These are phyloP conservation scores for Chlorophyllum brunneum DNA, from an alignment of 768 basidiomycete genomes.

Conservation along the genomic window DNA sequence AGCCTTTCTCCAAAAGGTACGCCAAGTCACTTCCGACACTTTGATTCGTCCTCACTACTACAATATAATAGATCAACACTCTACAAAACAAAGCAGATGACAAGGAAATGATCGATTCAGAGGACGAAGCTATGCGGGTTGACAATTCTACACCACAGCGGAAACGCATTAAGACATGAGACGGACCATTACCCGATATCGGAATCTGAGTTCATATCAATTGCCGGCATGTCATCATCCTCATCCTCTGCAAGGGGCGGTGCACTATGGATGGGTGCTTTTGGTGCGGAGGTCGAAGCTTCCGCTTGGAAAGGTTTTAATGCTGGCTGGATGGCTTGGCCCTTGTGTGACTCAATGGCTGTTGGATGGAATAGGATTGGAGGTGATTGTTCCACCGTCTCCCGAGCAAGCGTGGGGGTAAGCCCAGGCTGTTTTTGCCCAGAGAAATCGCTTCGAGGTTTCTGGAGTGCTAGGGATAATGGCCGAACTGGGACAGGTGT, in stretches of 20 bases:
- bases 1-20: conserved; percentile 52
- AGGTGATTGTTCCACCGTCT: neutral
- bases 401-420: neutral
- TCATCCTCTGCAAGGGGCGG: conserved; percentile 38
- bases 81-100: conserved; percentile 17
- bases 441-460: neutral
- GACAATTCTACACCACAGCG: conserved; percentile 29
- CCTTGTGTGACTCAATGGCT: neutral
- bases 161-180: conserved; percentile 21
- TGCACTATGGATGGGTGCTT: neutral
- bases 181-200: conserved; percentile 40
- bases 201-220: conserved; percentile 78
- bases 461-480: neutral
- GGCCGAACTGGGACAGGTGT: neutral
- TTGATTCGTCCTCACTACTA: neutral
- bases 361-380: neutral
- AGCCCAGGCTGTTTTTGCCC: neutral
- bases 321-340: neutral
- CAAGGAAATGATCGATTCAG: conserved; percentile 12
- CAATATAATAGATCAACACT: conserved; percentile 1
- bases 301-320: neutral
- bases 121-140: conserved; percentile 19
- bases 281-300: neutral
- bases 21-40: neutral
- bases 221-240: conserved; percentile 74